Conservation (phyloP, 352 stramenopile species). For the Thalassiosira hispida region DNA sequence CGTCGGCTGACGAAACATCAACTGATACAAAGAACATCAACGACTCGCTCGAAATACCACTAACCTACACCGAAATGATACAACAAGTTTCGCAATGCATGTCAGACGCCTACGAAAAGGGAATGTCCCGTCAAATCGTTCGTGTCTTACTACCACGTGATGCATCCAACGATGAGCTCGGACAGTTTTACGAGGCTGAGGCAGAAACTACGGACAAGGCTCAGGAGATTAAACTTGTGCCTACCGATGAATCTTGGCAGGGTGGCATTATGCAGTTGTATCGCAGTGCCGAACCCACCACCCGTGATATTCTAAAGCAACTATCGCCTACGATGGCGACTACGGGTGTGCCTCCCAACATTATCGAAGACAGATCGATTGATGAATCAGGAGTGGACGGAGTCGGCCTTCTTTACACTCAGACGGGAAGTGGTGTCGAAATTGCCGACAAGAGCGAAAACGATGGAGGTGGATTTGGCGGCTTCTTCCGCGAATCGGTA, state of each 20-base stretch:
- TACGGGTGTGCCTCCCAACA: constrained; percentile 63
- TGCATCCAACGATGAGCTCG: constrained; percentile 55
- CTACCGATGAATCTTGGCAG: constrained; percentile 84
- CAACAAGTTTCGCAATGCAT: constrained; percentile 66
- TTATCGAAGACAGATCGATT: constrained; percentile 78
- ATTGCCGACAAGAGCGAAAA: background rate
- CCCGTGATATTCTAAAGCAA: constrained; percentile 45
- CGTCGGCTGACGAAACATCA: background rate
- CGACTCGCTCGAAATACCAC: constrained; percentile 58
- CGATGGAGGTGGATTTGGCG: constrained; percentile 18
- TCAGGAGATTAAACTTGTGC: constrained; percentile 68
- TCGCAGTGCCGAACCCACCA: constrained; percentile 30
- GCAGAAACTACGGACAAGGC: constrained; percentile 7
- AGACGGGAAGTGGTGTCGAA: constrained; percentile 25
- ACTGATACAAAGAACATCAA: constrained; percentile 15
- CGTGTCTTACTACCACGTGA: constrained; percentile 73
- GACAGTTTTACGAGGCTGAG: constrained; percentile 64
- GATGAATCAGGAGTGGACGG: constrained; percentile 85
- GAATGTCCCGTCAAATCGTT: constrained; percentile 72
- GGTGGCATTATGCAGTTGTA: constrained; percentile 83
- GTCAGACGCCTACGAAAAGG: constrained; percentile 60
- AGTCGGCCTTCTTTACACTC: constrained; percentile 75
- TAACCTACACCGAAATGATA: constrained; percentile 80
- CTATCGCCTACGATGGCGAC: constrained; percentile 19
- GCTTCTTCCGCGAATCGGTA: constrained; percentile 30